phyloP scores from a whole-genome alignment of 1,139 yeast species.

The Magnusiomyces suaveolens region DNA sequence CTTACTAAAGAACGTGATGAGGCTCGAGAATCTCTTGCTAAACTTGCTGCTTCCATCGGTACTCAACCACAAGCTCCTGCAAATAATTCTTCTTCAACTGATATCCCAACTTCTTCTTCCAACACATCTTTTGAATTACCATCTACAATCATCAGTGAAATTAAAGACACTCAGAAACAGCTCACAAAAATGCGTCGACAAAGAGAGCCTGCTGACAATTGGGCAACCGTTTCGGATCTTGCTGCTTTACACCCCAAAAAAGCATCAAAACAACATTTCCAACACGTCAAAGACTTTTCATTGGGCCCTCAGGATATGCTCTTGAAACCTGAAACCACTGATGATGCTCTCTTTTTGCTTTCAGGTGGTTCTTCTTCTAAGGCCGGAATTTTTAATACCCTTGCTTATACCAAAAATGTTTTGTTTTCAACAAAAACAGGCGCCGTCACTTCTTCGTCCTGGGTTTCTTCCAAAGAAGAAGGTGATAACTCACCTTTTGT shows the following conservation, averaged over 20 bases:
- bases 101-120: neutral
- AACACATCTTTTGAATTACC: neutral
- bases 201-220: conserved; percentile 15
- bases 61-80: neutral
- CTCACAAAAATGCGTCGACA: conserved; percentile 19
- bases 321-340: neutral
- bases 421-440: conserved; percentile 9
- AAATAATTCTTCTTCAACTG: conserved; percentile 6
- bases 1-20: conserved; percentile 69
- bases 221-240: conserved; percentile 17
- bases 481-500: conserved; percentile 9
- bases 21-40: conserved; percentile 48
- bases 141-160: conserved; percentile 9
- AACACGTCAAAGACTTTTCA: conserved; percentile 18
- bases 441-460: conserved; percentile 22
- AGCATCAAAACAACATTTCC: conserved; percentile 23
- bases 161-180: conserved; percentile 17
- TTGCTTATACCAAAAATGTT: conserved; percentile 6
- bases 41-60: conserved; percentile 30
- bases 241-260: conserved; percentile 5
- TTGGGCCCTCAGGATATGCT: conserved; percentile 10
- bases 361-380: conserved; percentile 26
- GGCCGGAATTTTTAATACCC: conserved; percentile 20
- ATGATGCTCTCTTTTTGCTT: conserved; percentile 10
- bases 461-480: conserved; percentile 12